Evolutionary conservation across 2,329 filamentous ascomycete genomes (phyloP).

Genomic region (Emergomyces pasteurianus): DNA sequence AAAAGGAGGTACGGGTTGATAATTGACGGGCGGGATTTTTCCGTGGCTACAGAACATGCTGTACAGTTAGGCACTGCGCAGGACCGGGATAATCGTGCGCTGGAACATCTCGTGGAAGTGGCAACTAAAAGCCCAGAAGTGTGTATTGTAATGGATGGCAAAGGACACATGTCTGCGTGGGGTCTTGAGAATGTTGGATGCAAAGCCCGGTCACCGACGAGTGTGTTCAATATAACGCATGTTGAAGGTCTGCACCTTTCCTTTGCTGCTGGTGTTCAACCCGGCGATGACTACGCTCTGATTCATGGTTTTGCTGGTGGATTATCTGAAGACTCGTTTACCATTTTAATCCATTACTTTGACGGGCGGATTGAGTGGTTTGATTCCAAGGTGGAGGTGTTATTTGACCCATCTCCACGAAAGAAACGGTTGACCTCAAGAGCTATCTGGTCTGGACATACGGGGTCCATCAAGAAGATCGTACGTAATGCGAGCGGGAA

Average conservation of each 20-base stretch:
- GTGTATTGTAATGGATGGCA: constrained; percentile 72
- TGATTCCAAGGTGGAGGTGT: constrained; percentile 61
- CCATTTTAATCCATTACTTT: constrained; percentile 70
- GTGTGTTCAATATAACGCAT: constrained; percentile 78
- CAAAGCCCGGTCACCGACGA: constrained; percentile 51
- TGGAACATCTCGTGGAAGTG: constrained; percentile 76
- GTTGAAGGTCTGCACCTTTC: constrained; percentile 47
- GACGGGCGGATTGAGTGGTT: constrained; percentile 76
- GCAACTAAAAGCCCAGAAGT: constrained; percentile 79
- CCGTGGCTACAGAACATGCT: constrained; percentile 55
- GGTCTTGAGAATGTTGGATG: constrained; percentile 76
- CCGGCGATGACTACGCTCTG: constrained; percentile 48
- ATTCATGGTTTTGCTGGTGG: constrained; percentile 61
- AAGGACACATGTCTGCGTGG: constrained; percentile 82
- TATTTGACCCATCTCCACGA: constrained; percentile 62
- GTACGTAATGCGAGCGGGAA: constrained; percentile 72
- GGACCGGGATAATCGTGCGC: constrained; percentile 54
- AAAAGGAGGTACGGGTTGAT: constrained; percentile 61
- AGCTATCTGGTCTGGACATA: constrained; percentile 74
- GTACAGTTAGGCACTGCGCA: constrained; percentile 48
- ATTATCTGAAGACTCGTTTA: constrained; percentile 50
- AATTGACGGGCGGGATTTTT: constrained; percentile 70
- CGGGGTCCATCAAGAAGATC: constrained; percentile 67
- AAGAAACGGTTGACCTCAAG: constrained; percentile 48
- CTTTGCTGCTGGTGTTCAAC: constrained; percentile 19